Percentiles rank a stretch among this genome's conserved stretches.
phyloP scores from a whole-genome alignment of 2,329 filamentous ascomycete species.

The Mollisia scopiformis region DNA sequence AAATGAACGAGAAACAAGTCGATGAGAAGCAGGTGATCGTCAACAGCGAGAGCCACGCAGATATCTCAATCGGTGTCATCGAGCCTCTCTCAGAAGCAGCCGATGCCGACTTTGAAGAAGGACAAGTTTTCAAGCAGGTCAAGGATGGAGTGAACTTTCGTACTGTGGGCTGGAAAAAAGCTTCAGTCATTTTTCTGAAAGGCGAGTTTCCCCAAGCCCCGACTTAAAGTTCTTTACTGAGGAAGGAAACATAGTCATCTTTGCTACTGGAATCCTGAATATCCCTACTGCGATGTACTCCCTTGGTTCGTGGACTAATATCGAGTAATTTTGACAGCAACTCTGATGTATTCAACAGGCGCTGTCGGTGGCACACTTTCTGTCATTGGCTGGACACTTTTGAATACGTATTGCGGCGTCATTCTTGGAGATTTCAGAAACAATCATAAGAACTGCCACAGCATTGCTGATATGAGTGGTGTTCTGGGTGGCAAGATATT shows the following conservation, averaged over 20 bases:
- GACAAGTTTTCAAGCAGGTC: conserved; percentile 49
- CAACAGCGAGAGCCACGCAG: too few species aligned
- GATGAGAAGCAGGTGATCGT: too few species aligned
- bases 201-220: conserved; percentile 10
- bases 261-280: conserved; percentile 46
- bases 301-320: too few species aligned
- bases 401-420: conserved; percentile 46
- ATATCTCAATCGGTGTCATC: too few species aligned
- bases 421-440: conserved; percentile 55
- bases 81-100: too few species aligned
- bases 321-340: too few species aligned
- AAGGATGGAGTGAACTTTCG: conserved; percentile 49
- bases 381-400: conserved; percentile 42
- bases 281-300: conserved; percentile 47
- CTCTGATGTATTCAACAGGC: too few species aligned
- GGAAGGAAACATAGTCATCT: conserved; percentile 29
- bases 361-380: conserved; percentile 46
- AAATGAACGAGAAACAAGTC: too few species aligned
- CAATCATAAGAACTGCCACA: conserved; percentile 52
- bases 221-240: neutral
- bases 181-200: conserved; percentile 51
- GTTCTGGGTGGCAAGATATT: conserved; percentile 55
- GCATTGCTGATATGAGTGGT: conserved; percentile 60
- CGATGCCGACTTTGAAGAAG: too few species aligned
- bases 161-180: conserved; percentile 50